phyloP scores from a whole-genome alignment of 208 protist genomes.

The Trichomonas vaginalis region DNA sequence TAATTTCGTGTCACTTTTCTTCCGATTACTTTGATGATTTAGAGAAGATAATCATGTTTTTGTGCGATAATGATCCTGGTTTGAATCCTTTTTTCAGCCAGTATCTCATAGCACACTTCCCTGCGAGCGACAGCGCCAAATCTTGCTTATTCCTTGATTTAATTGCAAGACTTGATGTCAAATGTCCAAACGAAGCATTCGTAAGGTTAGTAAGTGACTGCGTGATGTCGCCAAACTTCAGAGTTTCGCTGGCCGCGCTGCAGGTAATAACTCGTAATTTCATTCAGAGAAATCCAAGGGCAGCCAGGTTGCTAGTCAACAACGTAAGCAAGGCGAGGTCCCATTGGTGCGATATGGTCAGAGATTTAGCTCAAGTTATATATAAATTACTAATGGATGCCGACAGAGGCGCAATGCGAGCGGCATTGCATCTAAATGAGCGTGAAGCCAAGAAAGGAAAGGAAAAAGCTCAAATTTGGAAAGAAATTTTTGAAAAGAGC shows the following conservation, averaged over 20 bases:
- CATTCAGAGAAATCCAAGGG: too few relatives aligned
- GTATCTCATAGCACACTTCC: not conserved
- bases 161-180: not conserved
- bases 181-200: not conserved
- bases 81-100: not conserved
- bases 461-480: not conserved
- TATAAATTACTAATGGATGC: not conserved
- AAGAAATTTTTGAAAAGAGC: not conserved
- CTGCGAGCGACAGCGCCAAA: not conserved
- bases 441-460: not conserved
- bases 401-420: not conserved
- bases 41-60: not conserved
- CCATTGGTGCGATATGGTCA: not conserved
- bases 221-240: not conserved
- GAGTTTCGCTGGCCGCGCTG: not conserved
- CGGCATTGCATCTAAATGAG: not conserved
- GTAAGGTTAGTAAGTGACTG: not conserved
- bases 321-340: not conserved
- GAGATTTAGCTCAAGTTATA: not conserved
- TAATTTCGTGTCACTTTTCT: not conserved
- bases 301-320: not conserved
- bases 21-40: not conserved
- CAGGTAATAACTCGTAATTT: too few relatives aligned
- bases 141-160: not conserved
- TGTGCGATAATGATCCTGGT: not conserved